These are phyloP conservation scores for Brassica balearica DNA, from an alignment of 441 rosid genomes.

Conservation along the genomic window DNA sequence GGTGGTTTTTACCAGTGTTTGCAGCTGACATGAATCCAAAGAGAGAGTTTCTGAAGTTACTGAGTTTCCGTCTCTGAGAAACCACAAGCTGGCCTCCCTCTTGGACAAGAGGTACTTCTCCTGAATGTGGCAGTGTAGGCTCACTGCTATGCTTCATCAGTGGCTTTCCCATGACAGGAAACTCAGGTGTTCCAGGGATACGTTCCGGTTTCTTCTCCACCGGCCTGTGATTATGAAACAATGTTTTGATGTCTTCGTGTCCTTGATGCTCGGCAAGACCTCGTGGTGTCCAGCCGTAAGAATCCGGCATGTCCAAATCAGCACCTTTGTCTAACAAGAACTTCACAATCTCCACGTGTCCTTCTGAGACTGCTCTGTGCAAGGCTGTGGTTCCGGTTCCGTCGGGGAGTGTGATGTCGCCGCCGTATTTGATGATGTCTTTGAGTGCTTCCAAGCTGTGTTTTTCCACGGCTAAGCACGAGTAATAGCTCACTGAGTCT, in stretches of 20 bases:
- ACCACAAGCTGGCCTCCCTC: slow-evolving; percentile 42
- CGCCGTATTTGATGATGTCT: slow-evolving; percentile 60
- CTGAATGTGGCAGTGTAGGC: slow-evolving; percentile 52
- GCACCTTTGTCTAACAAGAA: slow-evolving; percentile 77
- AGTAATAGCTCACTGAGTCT: slow-evolving; percentile 64
- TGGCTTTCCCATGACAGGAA: slow-evolving; percentile 43
- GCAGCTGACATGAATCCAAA: slow-evolving; percentile 63
- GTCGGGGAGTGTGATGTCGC: slow-evolving; percentile 61
- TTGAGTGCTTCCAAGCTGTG: slow-evolving; percentile 63
- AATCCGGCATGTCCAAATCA: slow-evolving; percentile 67
- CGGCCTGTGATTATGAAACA: slow-evolving; percentile 45
- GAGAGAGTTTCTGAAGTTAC: slow-evolving; percentile 66
- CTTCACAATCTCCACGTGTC: slow-evolving; percentile 63
- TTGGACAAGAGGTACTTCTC: slow-evolving; percentile 48
- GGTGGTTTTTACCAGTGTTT: slow-evolving; percentile 50
- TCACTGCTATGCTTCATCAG: slow-evolving; percentile 64
- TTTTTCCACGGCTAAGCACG: slow-evolving; percentile 62
- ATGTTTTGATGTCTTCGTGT: slow-evolving; percentile 58
- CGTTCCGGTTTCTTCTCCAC: slow-evolving; percentile 34
- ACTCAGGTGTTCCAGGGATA: slow-evolving; percentile 31
- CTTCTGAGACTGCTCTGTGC: slow-evolving; percentile 77
- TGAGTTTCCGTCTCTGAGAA: slow-evolving; percentile 54
- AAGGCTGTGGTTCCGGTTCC: slow-evolving; percentile 67
- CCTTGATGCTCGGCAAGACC: slow-evolving; percentile 84
- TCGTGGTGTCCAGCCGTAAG: slow-evolving; percentile 76